Conservation (phyloP, 495 filamentous ascomycete species). For the Collariella sp. region DNA sequence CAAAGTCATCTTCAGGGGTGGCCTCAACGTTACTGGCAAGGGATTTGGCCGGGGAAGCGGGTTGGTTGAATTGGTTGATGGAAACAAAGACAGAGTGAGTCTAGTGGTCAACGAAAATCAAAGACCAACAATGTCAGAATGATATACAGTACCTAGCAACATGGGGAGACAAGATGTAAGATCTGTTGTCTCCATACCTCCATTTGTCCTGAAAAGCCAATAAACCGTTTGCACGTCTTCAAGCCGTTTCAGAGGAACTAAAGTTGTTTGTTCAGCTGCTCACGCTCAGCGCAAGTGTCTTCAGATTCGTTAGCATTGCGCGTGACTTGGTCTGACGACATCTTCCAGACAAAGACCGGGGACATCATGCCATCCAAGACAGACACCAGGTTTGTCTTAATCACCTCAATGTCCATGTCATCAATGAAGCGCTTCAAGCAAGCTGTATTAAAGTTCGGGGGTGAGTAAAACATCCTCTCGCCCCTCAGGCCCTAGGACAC, state of each 20-base stretch:
- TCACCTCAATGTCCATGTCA: constrained; percentile 49
- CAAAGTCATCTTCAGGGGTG: too few species aligned
- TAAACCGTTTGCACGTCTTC: constrained; percentile 43
- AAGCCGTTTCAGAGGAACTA: constrained; percentile 41
- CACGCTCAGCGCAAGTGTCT: constrained; percentile 38
- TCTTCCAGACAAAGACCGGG: constrained; percentile 35
- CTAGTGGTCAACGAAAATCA: too few species aligned
- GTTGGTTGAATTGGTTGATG: too few species aligned
- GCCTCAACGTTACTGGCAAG: too few species aligned
- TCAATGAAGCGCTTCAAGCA: constrained; percentile 55
- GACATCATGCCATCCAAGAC: constrained; percentile 36
- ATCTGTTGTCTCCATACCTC: constrained; percentile 1
- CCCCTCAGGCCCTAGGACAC: background rate
- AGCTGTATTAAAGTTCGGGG: constrained; percentile 36
- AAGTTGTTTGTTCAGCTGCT: constrained; percentile 45
- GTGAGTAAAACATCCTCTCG: background rate
- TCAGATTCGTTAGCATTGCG: constrained; percentile 49
- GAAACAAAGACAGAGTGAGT: too few species aligned
- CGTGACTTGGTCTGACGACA: constrained; percentile 37
- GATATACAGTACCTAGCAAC: too few species aligned
- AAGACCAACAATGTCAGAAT: too few species aligned
- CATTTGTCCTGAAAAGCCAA: constrained; percentile 16
- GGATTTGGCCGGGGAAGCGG: too few species aligned
- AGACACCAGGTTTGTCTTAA: constrained; percentile 51
- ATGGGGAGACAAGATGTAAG: too few species aligned